A percentile compares a stretch with the other conserved stretches of the same genome.
These are phyloP conservation scores for Saksenaea vasiformis DNA, from an alignment of 371 early-diverging fungal genomes.

Conservation along the genomic window DNA sequence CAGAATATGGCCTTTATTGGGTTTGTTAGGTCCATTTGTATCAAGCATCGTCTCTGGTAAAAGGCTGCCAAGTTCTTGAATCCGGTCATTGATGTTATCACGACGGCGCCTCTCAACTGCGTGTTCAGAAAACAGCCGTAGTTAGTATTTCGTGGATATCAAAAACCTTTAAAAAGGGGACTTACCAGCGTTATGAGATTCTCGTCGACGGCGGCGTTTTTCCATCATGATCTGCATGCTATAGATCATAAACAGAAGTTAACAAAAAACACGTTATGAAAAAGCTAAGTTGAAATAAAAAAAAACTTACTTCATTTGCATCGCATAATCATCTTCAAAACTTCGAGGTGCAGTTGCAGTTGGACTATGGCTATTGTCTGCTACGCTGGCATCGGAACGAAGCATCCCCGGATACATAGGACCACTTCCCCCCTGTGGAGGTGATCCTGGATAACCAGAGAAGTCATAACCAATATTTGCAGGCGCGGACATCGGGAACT, in stretches of 20 bases:
- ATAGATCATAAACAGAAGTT: slow-evolving; percentile 1
- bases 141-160: background rate
- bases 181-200: slow-evolving; percentile 92
- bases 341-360: slow-evolving; percentile 17
- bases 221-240: slow-evolving; percentile 60
- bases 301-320: slow-evolving; percentile 43
- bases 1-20: slow-evolving; percentile 85
- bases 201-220: slow-evolving; percentile 89
- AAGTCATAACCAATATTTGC: slow-evolving; percentile 43
- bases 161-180: background rate
- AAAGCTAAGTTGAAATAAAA: background rate
- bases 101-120: slow-evolving; percentile 92
- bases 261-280: background rate
- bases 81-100: slow-evolving; percentile 97
- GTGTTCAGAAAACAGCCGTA: background rate
- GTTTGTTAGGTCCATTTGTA: slow-evolving; percentile 54
- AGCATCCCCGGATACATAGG: slow-evolving; percentile 13
- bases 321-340: slow-evolving; percentile 44
- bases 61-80: slow-evolving; percentile 88
- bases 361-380: slow-evolving; percentile 4
- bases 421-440: slow-evolving; percentile 3
- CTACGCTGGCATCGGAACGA: slow-evolving; percentile 10
- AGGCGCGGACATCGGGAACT: slow-evolving; percentile 48
- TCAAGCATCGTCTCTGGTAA: slow-evolving; percentile 78
- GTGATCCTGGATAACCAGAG: background rate